Evolutionary conservation across 1,284 basidiomycete species (phyloP).

Genomic region (Paramarasmius palmivorus): DNA sequence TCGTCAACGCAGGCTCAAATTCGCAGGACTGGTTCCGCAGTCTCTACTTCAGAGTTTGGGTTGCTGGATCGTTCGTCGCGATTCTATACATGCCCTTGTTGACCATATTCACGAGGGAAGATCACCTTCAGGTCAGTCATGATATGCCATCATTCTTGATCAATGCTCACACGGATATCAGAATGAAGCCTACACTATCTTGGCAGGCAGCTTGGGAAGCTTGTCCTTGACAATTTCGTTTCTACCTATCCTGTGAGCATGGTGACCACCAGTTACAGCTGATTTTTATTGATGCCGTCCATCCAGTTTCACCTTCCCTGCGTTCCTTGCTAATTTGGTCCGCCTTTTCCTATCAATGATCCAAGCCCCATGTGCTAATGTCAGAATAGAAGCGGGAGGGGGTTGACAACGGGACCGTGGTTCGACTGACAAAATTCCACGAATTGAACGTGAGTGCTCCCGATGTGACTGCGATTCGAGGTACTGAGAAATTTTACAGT

Average conservation of each 20-base stretch:
- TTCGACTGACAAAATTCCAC: slow-evolving; percentile 74
- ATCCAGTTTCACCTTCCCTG: slow-evolving; percentile 60
- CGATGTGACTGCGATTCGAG: background rate
- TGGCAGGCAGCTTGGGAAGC: slow-evolving; percentile 68
- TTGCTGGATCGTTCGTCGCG: slow-evolving; percentile 59
- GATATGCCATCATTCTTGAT: background rate
- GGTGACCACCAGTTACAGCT: background rate
- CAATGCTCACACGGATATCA: slow-evolving; percentile 25
- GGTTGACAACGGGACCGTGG: slow-evolving; percentile 62
- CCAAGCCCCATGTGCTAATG: slow-evolving; percentile 4
- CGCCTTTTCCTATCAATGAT: slow-evolving; percentile 21
- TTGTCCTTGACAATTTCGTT: slow-evolving; percentile 69
- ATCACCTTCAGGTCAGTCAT: slow-evolving; percentile 55
- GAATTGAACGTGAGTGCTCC: slow-evolving; percentile 66
- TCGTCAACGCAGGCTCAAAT: slow-evolving; percentile 59
- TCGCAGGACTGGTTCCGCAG: slow-evolving; percentile 78
- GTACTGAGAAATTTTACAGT: slow-evolving; percentile 35
- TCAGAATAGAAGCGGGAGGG: slow-evolving; percentile 46
- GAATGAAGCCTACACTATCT: slow-evolving; percentile 69
- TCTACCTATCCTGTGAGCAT: slow-evolving; percentile 60
- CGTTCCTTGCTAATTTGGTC: slow-evolving; percentile 62
- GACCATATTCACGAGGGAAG: slow-evolving; percentile 56
- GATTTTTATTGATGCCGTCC: slow-evolving; percentile 15
- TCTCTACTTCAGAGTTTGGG: slow-evolving; percentile 70
- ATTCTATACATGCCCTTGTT: slow-evolving; percentile 68